Conservation (phyloP, 768 basidiomycete genomes). For the Rhodotorula kratochvilovae region DNA sequence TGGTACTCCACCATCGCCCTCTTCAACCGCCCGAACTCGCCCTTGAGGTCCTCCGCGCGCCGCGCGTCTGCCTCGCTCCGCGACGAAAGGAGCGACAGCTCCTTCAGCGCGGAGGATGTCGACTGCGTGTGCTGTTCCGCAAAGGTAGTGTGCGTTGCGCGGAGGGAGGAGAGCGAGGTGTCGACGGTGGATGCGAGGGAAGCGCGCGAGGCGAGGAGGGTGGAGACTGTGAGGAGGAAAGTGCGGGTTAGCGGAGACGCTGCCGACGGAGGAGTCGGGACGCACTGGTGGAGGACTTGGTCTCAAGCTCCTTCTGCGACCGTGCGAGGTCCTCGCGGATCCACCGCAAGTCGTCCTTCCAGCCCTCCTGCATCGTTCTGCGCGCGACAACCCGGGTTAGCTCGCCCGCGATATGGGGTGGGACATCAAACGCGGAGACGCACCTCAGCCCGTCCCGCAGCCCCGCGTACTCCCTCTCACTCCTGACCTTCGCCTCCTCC, state of each 20-base stretch:
- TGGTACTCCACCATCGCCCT: conserved; percentile 10
- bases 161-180: conserved; percentile 1
- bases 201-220: not conserved
- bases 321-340: conserved; percentile 69
- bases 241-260: too few relatives aligned
- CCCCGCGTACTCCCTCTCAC: conserved; percentile 74
- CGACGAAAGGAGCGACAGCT: not conserved
- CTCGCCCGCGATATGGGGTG: too few relatives aligned
- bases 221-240: conserved; percentile 18
- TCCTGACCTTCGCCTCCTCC: conserved; percentile 58
- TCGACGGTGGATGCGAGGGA: not conserved
- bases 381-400: not conserved
- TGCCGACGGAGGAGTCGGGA: too few relatives aligned
- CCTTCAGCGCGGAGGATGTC: not conserved
- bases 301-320: conserved; percentile 63
- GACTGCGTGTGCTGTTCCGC: not conserved
- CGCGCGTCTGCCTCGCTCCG: not conserved
- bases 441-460: conserved; percentile 68
- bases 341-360: conserved; percentile 67
- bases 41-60: not conserved
- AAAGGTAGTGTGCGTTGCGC: not conserved
- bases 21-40: conserved; percentile 15
- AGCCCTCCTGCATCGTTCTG: conserved; percentile 60
- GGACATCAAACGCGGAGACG: not conserved
- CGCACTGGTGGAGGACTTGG: conserved; percentile 51